Conservation (phyloP, 2,329 filamentous ascomycete species). For the Talaromyces piceae region DNA sequence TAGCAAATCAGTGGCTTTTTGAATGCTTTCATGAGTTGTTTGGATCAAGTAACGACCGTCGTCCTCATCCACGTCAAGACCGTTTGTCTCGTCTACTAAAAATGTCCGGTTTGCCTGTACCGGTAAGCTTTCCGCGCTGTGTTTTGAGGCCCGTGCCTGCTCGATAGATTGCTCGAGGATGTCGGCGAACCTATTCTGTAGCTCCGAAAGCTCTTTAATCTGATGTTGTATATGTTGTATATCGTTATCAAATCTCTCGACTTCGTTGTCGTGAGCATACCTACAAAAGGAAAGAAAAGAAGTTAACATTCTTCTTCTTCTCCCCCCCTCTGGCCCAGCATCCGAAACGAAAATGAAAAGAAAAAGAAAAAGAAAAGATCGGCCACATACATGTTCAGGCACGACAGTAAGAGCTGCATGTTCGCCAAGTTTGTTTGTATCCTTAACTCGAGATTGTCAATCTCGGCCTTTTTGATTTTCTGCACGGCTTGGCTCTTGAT, state of each 20-base stretch:
- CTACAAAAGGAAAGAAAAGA: not conserved
- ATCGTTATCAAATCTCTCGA: not conserved
- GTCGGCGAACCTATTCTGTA: not conserved
- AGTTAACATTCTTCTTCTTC: too few relatives aligned
- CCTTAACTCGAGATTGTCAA: not conserved
- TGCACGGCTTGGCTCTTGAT: not conserved
- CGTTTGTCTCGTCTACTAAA: not conserved
- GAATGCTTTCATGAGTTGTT: not conserved
- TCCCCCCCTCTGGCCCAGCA: too few relatives aligned
- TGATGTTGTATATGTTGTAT: not conserved
- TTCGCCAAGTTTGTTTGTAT: constrained; percentile 2
- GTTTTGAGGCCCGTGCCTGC: too few relatives aligned
- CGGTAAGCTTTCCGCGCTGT: not conserved
- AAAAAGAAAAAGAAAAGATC: not conserved
- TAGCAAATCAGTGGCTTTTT: not conserved
- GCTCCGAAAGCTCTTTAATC: not conserved
- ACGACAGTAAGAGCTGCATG: constrained; percentile 1
- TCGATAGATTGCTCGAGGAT: not conserved
- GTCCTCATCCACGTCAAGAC: too few relatives aligned
- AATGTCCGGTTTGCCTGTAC: not conserved
- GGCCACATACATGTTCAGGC: not conserved
- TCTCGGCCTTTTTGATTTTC: constrained; percentile 1
- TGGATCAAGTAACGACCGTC: not conserved
- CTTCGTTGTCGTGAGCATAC: not conserved
- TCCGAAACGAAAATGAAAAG: too few relatives aligned